Conservation (phyloP, 2,329 filamentous ascomycete species). For the Annulohypoxylon truncatum region DNA sequence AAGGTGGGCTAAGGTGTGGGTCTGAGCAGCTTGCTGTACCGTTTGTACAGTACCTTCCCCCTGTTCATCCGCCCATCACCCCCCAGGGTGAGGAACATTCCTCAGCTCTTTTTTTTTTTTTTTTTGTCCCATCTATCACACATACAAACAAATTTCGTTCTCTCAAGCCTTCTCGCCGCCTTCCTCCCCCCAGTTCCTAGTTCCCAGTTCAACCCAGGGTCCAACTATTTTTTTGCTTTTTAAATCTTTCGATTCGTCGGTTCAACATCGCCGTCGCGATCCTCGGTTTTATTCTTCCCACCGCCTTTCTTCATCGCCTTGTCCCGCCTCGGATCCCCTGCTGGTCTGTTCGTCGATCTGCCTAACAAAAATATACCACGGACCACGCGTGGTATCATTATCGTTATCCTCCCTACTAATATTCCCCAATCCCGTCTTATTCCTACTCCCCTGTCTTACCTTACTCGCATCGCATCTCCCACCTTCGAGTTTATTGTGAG, state of each 20-base stretch:
- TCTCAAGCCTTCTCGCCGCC: conserved; percentile 34
- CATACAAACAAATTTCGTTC: conserved; percentile 13
- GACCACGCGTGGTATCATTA: conserved; percentile 20
- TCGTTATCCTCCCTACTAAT: conserved; percentile 23
- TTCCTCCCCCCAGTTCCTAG: background rate
- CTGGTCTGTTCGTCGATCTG: background rate
- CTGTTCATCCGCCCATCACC: conserved; percentile 27
- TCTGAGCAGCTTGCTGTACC: conserved; percentile 27
- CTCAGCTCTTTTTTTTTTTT: conserved; percentile 35
- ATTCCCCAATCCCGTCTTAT: conserved; percentile 23
- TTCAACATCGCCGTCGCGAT: conserved; percentile 41
- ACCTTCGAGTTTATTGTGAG: conserved; percentile 29
- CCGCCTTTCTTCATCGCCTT: conserved; percentile 32
- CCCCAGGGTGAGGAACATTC: conserved; percentile 35
- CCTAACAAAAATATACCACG: background rate
- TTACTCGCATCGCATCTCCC: conserved; percentile 37
- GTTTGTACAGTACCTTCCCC: conserved; percentile 36
- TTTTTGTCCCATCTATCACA: conserved; percentile 16
- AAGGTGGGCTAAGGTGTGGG: conserved; percentile 11
- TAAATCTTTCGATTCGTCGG: conserved; percentile 36
- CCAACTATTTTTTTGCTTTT: conserved; percentile 32
- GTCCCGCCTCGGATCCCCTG: conserved; percentile 10
- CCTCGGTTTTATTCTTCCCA: conserved; percentile 37
- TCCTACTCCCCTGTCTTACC: conserved; percentile 30
- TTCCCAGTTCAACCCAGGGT: conserved; percentile 19